Base-by-base conservation (phyloP, 2,329 filamentous ascomycete species). In the Colletotrichum eleusines region DNA sequence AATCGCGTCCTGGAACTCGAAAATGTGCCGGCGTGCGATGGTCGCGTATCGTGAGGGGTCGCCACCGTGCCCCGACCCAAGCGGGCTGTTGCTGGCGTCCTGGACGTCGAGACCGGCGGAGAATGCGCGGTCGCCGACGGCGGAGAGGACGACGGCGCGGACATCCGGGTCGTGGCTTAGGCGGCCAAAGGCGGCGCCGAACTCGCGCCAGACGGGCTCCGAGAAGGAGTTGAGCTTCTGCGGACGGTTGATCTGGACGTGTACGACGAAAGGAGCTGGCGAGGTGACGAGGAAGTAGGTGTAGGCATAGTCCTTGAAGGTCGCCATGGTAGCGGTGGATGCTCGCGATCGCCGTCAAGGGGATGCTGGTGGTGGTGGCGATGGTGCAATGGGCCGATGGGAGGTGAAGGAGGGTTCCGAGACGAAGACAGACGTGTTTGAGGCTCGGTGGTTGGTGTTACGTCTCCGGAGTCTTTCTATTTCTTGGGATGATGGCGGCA, bases 211-310 rank as follows among this genome's bases (percentile, higher is more conserved):
- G 90, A 98, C 95, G 64, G 89, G 84, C 79, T 94, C 90, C 74
- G 90, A 87, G 80, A 97, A 98, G 74, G 95, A 90, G 80, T 98
- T 98, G 80, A 98, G 84, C 84, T 97, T 97, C 74, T 89, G 81
- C 1, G 95, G 90, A 1, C 95, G 89, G 84, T 97, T 95, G 82
- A 97, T 97, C 82, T 98, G 92, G 70, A 98, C 92, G 79, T 97
- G 94, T n/a, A 91, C 93, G 59, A 98, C 91, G 83, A 90, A 90
- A 77, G 91, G 87, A 46, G 83, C 77, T 0, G 94, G 93, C 51
- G 90, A 90, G n/a, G 88, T 89, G 75, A 97, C 85, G 74, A 90
- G 89, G 87, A 94, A 94, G 84, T 92, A 85, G 75, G 91, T 84
- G 82, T 89, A 91, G 44, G 75, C 74, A 48, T 81, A 74, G 78